Evolutionary conservation across 2,329 filamentous ascomycete genomes (phyloP), one percentile per base, ranked within the genome.

Genomic region (Helotiales sp.): DNA sequence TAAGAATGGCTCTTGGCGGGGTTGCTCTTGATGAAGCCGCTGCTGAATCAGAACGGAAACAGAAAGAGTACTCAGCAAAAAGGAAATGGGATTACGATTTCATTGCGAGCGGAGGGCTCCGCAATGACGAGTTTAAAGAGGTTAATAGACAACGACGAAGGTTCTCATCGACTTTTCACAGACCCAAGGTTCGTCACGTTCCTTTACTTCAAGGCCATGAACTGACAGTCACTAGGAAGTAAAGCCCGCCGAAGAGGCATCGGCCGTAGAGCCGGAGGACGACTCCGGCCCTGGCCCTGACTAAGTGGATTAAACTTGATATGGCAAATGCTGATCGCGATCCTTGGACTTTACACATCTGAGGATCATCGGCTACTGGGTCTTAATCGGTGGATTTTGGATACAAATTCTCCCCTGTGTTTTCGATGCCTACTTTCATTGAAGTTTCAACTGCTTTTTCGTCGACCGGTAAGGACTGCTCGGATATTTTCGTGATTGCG

Each of bases 51-150:
- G 32, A 20, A 2, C n/a, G 20, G 22, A 13, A 57, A 24, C 30
- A 37, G 54, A n/a, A 20, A 10, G 30, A 1, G n/a, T 57, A 57
- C 54, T 57, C 54, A 3, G 30, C 17, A 15, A 45, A 22, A 10
- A 60, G 22, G 15, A 20, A 20, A 13, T 62, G 59, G 59, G 59
- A 62, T 26, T 62, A 52, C 7, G 59, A 62, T 24, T 28, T 1
- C 3, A 50, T 62, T 26, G 22, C 59, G 13, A 47, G 28, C 20
- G 59, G 59, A n/a, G 43, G 59, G 8, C 43, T 62, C 11, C 59
- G 59, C 11, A n/a, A 57, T 57, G 10, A 24, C 6, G 40, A 10
- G 13, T 20, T 15, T 2, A n/a, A 52, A 7, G 24, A 52, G 2
- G 28, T 15, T 22, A 17, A 30, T n/a, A 15, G 6, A 30, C 50